Evolutionary conservation across 2,329 filamentous ascomycete genomes (phyloP), one percentile per base, ranked within the genome.

Genomic region (Colletotrichum costaricense): DNA sequence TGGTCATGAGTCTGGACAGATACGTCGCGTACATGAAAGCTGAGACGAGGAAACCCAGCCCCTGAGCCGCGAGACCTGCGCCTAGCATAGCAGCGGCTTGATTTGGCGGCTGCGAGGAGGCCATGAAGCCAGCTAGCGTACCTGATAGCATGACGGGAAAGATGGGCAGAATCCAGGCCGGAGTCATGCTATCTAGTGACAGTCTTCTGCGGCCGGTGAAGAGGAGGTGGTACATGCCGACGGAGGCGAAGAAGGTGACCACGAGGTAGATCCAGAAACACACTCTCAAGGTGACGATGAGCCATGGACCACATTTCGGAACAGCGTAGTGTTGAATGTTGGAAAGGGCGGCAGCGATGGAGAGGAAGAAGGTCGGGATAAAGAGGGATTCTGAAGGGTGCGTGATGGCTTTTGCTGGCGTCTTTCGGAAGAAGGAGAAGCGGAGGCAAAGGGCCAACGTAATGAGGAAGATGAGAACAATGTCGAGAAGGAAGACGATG

Each of bases 61-160:
- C 90, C 78, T 92, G 90, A 74, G 88, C 90, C 2, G 89, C 87
- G 28, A 91, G 79, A 11, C 90, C 90, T 0, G 88, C 89, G 33
- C 86, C 82, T 55, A 92, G 79, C 70, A 92, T 90, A 8, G 87
- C 85, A 59, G 91, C 81, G 4, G 88, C 85, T 6, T 86, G 78
- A 4, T 80, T 75, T 0, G 85, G 77, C 0, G 87, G 85, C 75
- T 91, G 89, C 4, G 83, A 81, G 24, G 82, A 79, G 30, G 85
- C 85, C 67, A 90, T 87, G 52, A 86, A 82, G 24, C 85, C 86
- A 12, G 90, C 90, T 54, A 92, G 84, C 9, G 90, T 92, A 26
- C 90, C 90, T 22, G 86, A 85, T 26, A 92, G 85, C 90, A 92
- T 92, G 77, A 90, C 82, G 8, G 90, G 90, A 79, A 91, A 92